Base-by-base conservation (phyloP, 257 asterid species). In the Parsonsia alboflavescens region DNA sequence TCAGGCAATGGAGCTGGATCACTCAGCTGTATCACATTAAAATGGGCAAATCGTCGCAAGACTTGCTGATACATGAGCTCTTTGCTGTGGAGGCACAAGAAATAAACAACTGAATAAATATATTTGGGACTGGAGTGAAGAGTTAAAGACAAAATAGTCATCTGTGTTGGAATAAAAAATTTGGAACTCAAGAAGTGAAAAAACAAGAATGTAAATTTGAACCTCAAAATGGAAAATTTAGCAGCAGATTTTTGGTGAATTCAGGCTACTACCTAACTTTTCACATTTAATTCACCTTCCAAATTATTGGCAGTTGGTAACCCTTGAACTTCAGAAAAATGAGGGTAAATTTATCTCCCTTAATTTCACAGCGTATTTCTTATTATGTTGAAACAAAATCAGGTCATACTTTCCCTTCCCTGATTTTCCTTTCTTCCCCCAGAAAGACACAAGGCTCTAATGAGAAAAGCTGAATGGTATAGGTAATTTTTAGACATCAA, bases 21-120 rank as follows among this genome's bases (percentile, higher is more conserved):
- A 77, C 96, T 94, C 79, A 92, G 84, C 77, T 94, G 98, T 73
- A 92, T 94, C 74, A 96, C 96, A 85, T 88, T 89, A 86, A 94
- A 94, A 89, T 92, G 97, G 10, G 96, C 92, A 83, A 94, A 94
- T 68, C 98, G 89, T 74, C 88, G 84, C 69, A 94, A 72, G 58
- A 88, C 99, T 87, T 94, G 97, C 85, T 94, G 99, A 85, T 92
- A 92, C 89, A 94, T 94, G 74, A 94, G 97, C 87, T 94, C 99
- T 87, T 94, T 94, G 88, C 99, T 94, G 86, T 66, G 82, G 76
- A 62, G 63, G 57, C 53, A 77, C 68, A 59, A 59, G 50, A 80
- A 64, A 53, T 57, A 80, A 62, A 53, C 58, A 57, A 57, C 7
- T 21, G n/a, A 46, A 10, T 78, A n/a, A 75, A 73, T 3, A 58